A percentile compares a stretch with the other conserved stretches of the same genome.
Evolutionary conservation across 768 basidiomycete species (phyloP).

Genomic region (Mycena pura): DNA sequence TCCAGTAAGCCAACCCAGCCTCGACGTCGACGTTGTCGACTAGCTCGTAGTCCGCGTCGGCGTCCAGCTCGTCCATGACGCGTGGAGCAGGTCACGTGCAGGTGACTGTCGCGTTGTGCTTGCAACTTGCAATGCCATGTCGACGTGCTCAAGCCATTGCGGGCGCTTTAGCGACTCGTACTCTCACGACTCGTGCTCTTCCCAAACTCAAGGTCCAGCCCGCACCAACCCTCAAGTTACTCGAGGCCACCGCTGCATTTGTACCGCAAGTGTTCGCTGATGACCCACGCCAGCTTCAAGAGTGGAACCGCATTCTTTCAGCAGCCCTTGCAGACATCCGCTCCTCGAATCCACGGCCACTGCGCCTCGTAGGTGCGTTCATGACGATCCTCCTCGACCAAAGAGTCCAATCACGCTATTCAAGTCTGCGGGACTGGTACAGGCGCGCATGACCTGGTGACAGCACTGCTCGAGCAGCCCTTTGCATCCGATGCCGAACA

Average conservation of each 20-base stretch:
- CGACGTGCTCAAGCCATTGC: background rate
- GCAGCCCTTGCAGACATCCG: conserved; percentile 5
- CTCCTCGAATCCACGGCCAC: conserved; percentile 3
- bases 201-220: conserved; percentile 15
- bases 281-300: conserved; percentile 3
- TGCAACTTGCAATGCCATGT: conserved; percentile 1
- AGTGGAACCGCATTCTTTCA: conserved; percentile 13
- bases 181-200: conserved; percentile 7
- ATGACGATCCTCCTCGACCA: too few species aligned
- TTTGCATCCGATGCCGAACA: conserved; percentile 59
- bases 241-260: conserved; percentile 14
- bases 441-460: conserved; percentile 63
- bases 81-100: too few species aligned
- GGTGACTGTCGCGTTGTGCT: too few species aligned
- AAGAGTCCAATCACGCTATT: background rate
- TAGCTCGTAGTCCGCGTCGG: too few species aligned
- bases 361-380: conserved; percentile 23
- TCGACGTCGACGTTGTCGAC: conserved; percentile 64
- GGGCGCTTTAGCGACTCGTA: background rate
- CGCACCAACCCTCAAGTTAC: conserved; percentile 5
- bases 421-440: conserved; percentile 68
- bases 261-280: conserved; percentile 10
- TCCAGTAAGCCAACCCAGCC: conserved; percentile 89
- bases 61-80: too few species aligned
- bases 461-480: conserved; percentile 75